Evolutionary conservation across 352 stramenopile species (phyloP).

Genomic region (Pythium insidiosum): DNA sequence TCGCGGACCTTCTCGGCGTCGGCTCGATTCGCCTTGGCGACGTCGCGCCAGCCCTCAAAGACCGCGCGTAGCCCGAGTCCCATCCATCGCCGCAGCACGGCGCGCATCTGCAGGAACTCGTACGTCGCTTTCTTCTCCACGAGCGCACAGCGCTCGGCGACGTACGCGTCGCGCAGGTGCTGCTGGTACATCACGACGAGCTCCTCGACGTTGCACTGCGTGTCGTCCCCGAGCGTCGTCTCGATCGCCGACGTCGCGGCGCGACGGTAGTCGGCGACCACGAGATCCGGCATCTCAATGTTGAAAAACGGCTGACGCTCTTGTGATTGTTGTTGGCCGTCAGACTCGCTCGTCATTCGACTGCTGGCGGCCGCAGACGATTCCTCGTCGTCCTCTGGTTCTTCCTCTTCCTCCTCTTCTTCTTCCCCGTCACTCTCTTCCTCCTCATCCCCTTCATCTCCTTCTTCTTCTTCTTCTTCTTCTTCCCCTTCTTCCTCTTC

Average conservation of each 20-base stretch:
- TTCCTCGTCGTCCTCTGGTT: constrained; percentile 9
- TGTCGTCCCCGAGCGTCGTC: constrained; percentile 21
- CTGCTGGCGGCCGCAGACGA: too few species aligned
- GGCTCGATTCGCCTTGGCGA: constrained; percentile 23
- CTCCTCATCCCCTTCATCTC: constrained; percentile 13
- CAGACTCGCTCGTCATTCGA: constrained; percentile 4
- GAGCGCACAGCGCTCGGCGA: constrained; percentile 35
- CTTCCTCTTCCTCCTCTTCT: constrained; percentile 5
- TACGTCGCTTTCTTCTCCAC: constrained; percentile 34
- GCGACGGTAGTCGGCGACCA: constrained; percentile 35
- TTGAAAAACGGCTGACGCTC: constrained; percentile 26
- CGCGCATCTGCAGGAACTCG: constrained; percentile 56
- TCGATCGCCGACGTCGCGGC: constrained; percentile 28
- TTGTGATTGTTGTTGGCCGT: constrained; percentile 2
- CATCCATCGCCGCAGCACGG: constrained; percentile 43
- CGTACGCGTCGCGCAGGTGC: constrained; percentile 35
- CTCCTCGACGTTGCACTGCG: constrained; percentile 30
- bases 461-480: constrained; percentile 2
- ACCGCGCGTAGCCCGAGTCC: constrained; percentile 37
- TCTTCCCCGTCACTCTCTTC: constrained; percentile 9
- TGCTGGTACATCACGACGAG: constrained; percentile 34
- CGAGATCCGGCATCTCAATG: constrained; percentile 37
- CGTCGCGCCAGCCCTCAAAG: constrained; percentile 56
- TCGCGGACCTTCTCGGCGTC: constrained; percentile 20
- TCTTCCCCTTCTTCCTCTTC: constrained; percentile 4